A percentile compares a stretch with the other conserved stretches of the same genome.
phyloP scores from a whole-genome alignment of 2,329 filamentous ascomycete genomes.

The Nemania diffusa region DNA sequence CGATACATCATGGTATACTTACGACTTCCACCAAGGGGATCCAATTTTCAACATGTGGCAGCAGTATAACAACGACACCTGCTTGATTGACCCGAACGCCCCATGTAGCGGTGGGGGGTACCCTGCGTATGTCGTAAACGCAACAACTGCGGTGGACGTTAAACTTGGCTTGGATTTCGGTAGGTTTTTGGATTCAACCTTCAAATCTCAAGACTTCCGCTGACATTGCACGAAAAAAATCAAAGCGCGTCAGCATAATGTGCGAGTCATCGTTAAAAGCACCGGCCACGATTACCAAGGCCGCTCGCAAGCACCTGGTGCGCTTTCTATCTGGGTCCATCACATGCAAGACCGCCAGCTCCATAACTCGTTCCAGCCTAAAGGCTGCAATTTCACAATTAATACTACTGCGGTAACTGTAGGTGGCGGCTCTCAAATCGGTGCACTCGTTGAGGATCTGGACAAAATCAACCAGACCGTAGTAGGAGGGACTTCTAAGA shows the following conservation, averaged over 20 bases:
- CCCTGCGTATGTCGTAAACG: neutral
- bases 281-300: neutral
- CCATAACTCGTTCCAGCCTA: neutral
- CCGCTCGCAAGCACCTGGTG: neutral
- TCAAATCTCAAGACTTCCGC: neutral
- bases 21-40: neutral
- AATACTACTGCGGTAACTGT: slow-evolving; percentile 58
- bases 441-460: slow-evolving; percentile 59
- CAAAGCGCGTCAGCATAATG: neutral
- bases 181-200: neutral
- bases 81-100: neutral
- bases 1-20: neutral
- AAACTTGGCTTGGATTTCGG: neutral
- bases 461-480: slow-evolving; percentile 58
- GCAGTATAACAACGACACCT: neutral
- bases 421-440: slow-evolving; percentile 63
- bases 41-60: neutral
- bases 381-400: neutral
- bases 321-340: neutral
- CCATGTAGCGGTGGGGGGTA: neutral
- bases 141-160: neutral
- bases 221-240: neutral
- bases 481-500: slow-evolving; percentile 64
- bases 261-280: neutral
- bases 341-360: neutral